A percentile compares a stretch with the other conserved stretches of the same genome.
Evolutionary conservation across 441 rosid species (phyloP).

Genomic region (Cnidoscolus chayamansa): DNA sequence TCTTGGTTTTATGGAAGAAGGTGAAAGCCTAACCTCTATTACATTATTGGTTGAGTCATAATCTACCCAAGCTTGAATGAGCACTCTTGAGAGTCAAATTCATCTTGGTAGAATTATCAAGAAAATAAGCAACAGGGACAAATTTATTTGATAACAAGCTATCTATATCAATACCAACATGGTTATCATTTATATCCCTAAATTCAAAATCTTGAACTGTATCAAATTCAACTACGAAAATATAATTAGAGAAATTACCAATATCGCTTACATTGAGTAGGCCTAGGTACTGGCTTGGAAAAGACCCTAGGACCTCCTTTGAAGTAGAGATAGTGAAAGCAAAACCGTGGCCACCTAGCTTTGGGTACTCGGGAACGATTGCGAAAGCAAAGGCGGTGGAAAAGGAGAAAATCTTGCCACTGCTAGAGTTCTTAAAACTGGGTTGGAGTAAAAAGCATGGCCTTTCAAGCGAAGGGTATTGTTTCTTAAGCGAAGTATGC

Average conservation of each 20-base stretch:
- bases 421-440: conserved; percentile 38
- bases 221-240: conserved; percentile 83
- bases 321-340: conserved; percentile 62
- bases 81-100: conserved; percentile 48
- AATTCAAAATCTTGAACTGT: conserved; percentile 64
- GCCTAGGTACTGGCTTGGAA: conserved; percentile 74
- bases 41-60: conserved; percentile 53
- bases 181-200: conserved; percentile 61
- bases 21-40: conserved; percentile 62
- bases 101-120: conserved; percentile 33
- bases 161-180: conserved; percentile 69
- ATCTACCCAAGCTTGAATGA: conserved; percentile 75
- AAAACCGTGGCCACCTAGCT: conserved; percentile 78
- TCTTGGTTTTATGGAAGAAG: conserved; percentile 53
- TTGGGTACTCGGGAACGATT: conserved; percentile 54
- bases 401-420: conserved; percentile 50
- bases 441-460: conserved; percentile 72
- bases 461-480: conserved; percentile 47
- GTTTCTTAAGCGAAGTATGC: conserved; percentile 59
- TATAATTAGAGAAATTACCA: conserved; percentile 49
- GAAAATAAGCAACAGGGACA: conserved; percentile 49
- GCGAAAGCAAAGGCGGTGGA: conserved; percentile 80
- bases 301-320: conserved; percentile 41
- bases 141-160: conserved; percentile 52
- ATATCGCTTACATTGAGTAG: conserved; percentile 48